Evolutionary conservation across 305 asterid genomes (phyloP).

Genomic region (Solanum aculeatissimum): DNA sequence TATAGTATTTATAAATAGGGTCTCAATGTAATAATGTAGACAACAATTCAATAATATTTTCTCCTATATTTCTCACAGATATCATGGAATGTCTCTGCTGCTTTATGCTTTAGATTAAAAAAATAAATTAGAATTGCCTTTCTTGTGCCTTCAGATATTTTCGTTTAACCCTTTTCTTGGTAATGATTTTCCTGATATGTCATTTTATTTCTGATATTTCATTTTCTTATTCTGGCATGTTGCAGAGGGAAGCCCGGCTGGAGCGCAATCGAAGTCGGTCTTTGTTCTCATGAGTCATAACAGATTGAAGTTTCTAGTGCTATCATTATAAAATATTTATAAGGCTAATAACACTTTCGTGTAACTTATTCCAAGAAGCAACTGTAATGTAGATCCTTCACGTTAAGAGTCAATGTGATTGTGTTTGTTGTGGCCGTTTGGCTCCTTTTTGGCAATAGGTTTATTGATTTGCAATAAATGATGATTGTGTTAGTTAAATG

Average conservation of each 20-base stretch:
- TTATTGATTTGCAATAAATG: background rate
- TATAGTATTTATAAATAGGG: no score
- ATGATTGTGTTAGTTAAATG: background rate
- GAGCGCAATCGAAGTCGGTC: constrained; percentile 77
- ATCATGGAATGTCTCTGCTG: background rate
- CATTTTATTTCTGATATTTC: background rate
- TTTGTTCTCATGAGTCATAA: constrained; percentile 47
- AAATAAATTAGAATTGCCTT: background rate
- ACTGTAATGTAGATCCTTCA: background rate
- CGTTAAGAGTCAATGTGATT: background rate
- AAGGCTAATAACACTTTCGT: background rate
- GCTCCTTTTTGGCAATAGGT: background rate
- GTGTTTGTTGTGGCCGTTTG: background rate
- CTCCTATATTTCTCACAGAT: no score
- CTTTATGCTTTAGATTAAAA: background rate
- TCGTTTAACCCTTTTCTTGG: background rate
- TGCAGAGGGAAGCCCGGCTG: constrained; percentile 90
- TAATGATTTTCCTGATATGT: background rate
- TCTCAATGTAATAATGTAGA: no score
- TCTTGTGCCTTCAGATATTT: background rate
- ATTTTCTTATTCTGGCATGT: constrained; percentile 2
- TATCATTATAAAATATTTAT: background rate
- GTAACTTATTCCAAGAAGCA: background rate
- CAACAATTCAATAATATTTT: no score
- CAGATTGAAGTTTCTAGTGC: background rate